Conservation (phyloP, 2,329 filamentous ascomycete species). For the Neopestalotiopsis sp. region DNA sequence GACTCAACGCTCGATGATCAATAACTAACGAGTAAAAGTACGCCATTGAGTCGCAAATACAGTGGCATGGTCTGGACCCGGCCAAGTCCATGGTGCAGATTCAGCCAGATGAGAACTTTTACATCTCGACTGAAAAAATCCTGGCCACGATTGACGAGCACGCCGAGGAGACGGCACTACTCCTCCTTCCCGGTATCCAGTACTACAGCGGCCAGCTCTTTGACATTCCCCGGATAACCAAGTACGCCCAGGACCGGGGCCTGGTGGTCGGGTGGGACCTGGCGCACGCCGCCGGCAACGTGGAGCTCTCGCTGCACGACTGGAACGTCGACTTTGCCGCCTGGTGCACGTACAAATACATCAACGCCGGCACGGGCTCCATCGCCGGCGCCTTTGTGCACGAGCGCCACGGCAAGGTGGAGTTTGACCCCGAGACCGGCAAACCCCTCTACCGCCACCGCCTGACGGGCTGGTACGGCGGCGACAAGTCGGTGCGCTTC, state of each 20-base stretch:
- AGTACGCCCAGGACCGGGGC: conserved; percentile 72
- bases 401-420: conserved; percentile 69
- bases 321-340: conserved; percentile 92
- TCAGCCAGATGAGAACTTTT: conserved; percentile 64
- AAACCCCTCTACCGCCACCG: conserved; percentile 64
- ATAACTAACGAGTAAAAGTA: conserved; percentile 55
- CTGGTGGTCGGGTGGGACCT: conserved; percentile 87
- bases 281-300: conserved; percentile 85
- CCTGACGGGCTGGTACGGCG: conserved; percentile 86
- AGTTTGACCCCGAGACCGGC: conserved; percentile 45
- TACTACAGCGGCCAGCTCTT: conserved; percentile 92
- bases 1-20: too few relatives aligned
- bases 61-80: conserved; percentile 71
- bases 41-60: conserved; percentile 81
- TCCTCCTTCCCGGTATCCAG: conserved; percentile 86
- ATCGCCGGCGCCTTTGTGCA: conserved; percentile 86
- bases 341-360: conserved; percentile 96
- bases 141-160: conserved; percentile 76
- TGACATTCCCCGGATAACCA: conserved; percentile 81
- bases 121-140: conserved; percentile 74
- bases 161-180: conserved; percentile 72
- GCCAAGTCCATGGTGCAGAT: conserved; percentile 75
- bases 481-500: conserved; percentile 77
- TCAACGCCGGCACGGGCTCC: conserved; percentile 82
- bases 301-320: conserved; percentile 78